Percentiles rank a stretch among this genome's conserved stretches.
Evolutionary conservation across 2,329 filamentous ascomycete genomes (phyloP).

Genomic region (Phialophora expanda): DNA sequence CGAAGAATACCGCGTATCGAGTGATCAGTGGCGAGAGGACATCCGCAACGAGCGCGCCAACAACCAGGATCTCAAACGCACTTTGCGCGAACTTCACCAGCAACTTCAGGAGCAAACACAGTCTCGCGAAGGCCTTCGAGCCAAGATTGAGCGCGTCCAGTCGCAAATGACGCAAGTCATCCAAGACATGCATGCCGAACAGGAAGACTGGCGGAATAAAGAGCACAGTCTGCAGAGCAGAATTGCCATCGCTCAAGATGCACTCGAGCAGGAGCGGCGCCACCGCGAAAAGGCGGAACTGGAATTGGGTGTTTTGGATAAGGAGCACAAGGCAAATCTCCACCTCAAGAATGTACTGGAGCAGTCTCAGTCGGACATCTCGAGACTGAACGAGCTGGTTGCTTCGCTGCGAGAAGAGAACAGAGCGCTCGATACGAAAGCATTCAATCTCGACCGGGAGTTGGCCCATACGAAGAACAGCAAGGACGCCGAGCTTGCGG

Average conservation of each 20-base stretch:
- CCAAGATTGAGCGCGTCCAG: constrained; percentile 83
- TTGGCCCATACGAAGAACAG: constrained; percentile 82
- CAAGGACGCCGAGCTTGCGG: constrained; percentile 78
- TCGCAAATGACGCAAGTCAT: constrained; percentile 82
- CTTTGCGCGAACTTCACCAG: constrained; percentile 59
- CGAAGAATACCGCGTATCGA: constrained; percentile 63
- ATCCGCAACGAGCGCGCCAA: constrained; percentile 56
- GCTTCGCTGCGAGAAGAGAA: constrained; percentile 60
- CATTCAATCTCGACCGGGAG: constrained; percentile 75
- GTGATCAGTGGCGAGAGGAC: constrained; percentile 34
- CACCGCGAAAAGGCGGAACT: constrained; percentile 64
- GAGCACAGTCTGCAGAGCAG: constrained; percentile 62
- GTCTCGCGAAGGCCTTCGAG: constrained; percentile 80
- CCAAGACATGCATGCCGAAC: constrained; percentile 80
- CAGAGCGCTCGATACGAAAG: constrained; percentile 71
- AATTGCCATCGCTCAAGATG: constrained; percentile 60
- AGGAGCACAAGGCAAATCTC: constrained; percentile 75
- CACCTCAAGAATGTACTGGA: constrained; percentile 82
- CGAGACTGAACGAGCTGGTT: constrained; percentile 66
- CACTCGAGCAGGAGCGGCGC: constrained; percentile 71
- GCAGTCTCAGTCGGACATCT: constrained; percentile 62
- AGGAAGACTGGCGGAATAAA: constrained; percentile 74
- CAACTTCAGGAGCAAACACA: constrained; percentile 87
- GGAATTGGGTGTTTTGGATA: constrained; percentile 65
- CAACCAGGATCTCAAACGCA: constrained; percentile 68